Evolutionary conservation across 2,329 filamentous ascomycete species (phyloP).

Genomic region (Westerdykella aurantiaca): DNA sequence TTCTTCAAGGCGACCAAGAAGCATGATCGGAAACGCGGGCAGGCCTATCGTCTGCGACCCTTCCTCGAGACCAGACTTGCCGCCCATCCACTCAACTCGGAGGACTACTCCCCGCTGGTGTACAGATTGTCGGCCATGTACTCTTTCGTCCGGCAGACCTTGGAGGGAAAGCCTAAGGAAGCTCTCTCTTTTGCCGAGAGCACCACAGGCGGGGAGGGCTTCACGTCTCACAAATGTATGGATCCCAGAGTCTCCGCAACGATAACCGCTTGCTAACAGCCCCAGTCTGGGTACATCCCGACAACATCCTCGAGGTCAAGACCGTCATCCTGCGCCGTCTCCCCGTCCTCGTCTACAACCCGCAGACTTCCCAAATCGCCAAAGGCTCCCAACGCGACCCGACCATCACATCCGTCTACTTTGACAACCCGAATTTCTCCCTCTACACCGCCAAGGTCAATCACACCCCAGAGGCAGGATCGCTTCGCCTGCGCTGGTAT

Average conservation of each 20-base stretch:
- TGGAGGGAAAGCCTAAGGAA: slow-evolving; percentile 54
- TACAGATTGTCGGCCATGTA: slow-evolving; percentile 92
- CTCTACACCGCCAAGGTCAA: slow-evolving; percentile 84
- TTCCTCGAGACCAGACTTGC: slow-evolving; percentile 85
- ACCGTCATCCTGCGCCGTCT: slow-evolving; percentile 87
- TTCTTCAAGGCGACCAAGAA: slow-evolving; percentile 99
- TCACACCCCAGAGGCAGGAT: slow-evolving; percentile 67
- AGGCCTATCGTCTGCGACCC: slow-evolving; percentile 79
- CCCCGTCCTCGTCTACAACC: slow-evolving; percentile 88
- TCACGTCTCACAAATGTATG: slow-evolving; percentile 81
- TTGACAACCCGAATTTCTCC: slow-evolving; percentile 80
- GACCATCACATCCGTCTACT: slow-evolving; percentile 91
- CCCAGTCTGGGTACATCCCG: slow-evolving; percentile 85
- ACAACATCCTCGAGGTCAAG: slow-evolving; percentile 95
- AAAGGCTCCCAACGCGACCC: slow-evolving; percentile 75
- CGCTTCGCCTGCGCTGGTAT: slow-evolving; percentile 85
- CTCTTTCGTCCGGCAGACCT: slow-evolving; percentile 80
- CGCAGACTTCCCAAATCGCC: slow-evolving; percentile 74
- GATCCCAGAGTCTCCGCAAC: slow-evolving; percentile 2
- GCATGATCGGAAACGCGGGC: slow-evolving; percentile 88
- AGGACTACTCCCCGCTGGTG: slow-evolving; percentile 84
- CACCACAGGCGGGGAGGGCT: slow-evolving; percentile 53
- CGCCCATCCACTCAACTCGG: slow-evolving; percentile 89
- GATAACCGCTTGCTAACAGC: slow-evolving; percentile 26
- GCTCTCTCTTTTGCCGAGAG: slow-evolving; percentile 43